Evolutionary conservation across 768 basidiomycete species (phyloP).

Genomic region (Amanita jacksonii): DNA sequence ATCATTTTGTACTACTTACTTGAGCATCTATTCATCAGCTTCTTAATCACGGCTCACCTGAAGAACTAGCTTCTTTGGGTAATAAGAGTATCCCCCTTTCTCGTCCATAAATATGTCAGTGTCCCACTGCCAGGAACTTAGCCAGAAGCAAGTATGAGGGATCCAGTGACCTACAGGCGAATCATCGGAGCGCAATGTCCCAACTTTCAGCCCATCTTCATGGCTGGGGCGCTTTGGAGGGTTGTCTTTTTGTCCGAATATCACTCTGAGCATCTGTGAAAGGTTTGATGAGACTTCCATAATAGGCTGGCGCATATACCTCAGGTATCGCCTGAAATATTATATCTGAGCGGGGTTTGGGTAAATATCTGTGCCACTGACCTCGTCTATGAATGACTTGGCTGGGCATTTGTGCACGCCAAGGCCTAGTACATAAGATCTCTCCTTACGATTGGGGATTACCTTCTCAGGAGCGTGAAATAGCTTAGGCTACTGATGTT

Average conservation of each 20-base stretch:
- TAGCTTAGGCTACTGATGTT: slow-evolving; percentile 8
- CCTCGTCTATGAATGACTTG: slow-evolving; percentile 15
- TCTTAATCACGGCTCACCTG: too few relatives aligned
- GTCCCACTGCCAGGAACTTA: slow-evolving; percentile 3
- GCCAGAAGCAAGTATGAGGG: too few relatives aligned
- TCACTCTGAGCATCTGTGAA: slow-evolving; percentile 1
- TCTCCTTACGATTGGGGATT: slow-evolving; percentile 8
- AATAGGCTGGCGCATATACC: slow-evolving; percentile 3
- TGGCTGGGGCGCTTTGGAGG: not conserved
- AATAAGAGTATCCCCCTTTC: not conserved
- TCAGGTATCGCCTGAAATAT: slow-evolving; percentile 15
- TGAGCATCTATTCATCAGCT: too few relatives aligned
- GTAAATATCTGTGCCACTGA: slow-evolving; percentile 4
- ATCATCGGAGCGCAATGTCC: not conserved
- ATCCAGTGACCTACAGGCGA: slow-evolving; percentile 2
- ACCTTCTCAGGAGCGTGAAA: slow-evolving; percentile 10
- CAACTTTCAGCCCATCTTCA: not conserved
- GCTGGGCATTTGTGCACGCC: slow-evolving; percentile 19
- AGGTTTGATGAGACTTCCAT: not conserved
- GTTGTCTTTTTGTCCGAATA: slow-evolving; percentile 1
- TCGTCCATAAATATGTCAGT: not conserved
- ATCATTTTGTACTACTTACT: too few relatives aligned
- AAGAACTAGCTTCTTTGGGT: slow-evolving; percentile 1
- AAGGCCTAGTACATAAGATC: slow-evolving; percentile 15
- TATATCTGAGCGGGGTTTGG: not conserved